A percentile compares a stretch with the other conserved stretches of the same genome.
Evolutionary conservation across 2,329 filamentous ascomycete species (phyloP).

Genomic region (Colletotrichum spinosum): DNA sequence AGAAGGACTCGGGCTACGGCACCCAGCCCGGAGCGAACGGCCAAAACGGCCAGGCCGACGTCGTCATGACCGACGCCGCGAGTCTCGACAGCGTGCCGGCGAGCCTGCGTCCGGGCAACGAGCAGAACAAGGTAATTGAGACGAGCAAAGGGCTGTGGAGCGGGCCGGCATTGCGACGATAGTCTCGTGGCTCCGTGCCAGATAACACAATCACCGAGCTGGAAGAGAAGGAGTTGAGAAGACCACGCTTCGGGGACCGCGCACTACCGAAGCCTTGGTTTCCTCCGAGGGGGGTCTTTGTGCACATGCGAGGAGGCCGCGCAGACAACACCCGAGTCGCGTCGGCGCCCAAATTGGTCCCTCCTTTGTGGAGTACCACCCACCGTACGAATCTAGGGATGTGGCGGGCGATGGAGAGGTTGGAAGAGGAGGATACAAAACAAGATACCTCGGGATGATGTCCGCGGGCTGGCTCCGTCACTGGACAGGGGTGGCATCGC

Average conservation of each 20-base stretch:
- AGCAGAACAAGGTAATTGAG: conserved; percentile 69
- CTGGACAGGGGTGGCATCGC: conserved; percentile 20
- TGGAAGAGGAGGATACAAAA: conserved; percentile 16
- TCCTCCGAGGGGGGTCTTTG: background rate
- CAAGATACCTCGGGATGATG: conserved; percentile 34
- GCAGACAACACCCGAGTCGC: conserved; percentile 2
- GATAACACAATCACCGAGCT: too few relatives aligned
- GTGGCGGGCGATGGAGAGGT: background rate
- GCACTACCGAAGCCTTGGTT: too few relatives aligned
- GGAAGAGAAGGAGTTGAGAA: too few relatives aligned
- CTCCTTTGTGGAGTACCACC: background rate
- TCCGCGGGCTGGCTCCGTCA: conserved; percentile 33
- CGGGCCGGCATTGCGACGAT: conserved; percentile 30
- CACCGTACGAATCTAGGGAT: background rate
- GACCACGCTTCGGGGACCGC: too few relatives aligned
- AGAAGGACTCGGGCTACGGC: conserved; percentile 62
- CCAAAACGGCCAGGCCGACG: conserved; percentile 52
- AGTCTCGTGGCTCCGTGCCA: conserved; percentile 23
- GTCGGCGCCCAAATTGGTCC: background rate
- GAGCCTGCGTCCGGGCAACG: conserved; percentile 65
- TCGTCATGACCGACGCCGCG: conserved; percentile 61
- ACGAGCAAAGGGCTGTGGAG: conserved; percentile 74
- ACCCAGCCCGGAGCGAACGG: conserved; percentile 51
- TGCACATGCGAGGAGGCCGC: conserved; percentile 26
- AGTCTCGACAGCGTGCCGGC: conserved; percentile 55